A percentile compares a stretch with the other conserved stretches of the same genome.
Evolutionary conservation across 345 rosid genomes (phyloP).

Genomic region (Arabis alpina): DNA sequence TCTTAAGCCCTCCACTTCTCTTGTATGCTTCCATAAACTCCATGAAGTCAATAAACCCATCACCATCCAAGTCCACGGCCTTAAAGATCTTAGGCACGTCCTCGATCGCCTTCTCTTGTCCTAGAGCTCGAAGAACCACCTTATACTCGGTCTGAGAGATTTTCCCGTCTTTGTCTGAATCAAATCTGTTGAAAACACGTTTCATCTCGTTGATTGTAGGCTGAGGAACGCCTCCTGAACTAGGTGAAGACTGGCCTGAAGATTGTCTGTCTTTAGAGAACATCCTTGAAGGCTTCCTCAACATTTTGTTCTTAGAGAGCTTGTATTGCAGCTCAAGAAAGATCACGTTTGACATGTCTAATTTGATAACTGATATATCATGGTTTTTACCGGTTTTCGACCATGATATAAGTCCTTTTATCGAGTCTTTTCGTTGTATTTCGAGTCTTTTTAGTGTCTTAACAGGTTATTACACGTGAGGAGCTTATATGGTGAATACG

Average conservation of each 20-base stretch:
- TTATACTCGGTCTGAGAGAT: constrained; percentile 83
- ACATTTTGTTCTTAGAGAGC: constrained; percentile 61
- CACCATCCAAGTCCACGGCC: constrained; percentile 74
- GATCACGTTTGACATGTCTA: constrained; percentile 53
- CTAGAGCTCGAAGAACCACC: constrained; percentile 62
- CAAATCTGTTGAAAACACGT: constrained; percentile 72
- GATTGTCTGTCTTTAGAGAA: constrained; percentile 62
- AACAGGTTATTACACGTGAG: too few species aligned
- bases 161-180: constrained; percentile 80
- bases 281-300: constrained; percentile 64
- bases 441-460: too few species aligned
- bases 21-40: constrained; percentile 78
- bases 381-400: too few species aligned
- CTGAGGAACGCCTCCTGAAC: constrained; percentile 43
- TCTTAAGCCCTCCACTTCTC: constrained; percentile 62
- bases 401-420: too few species aligned
- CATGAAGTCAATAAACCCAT: constrained; percentile 79
- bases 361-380: too few species aligned
- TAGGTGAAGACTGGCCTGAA: constrained; percentile 48
- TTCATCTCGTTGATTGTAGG: constrained; percentile 68
- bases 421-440: too few species aligned
- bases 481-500: too few species aligned
- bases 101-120: constrained; percentile 48
- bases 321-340: constrained; percentile 79
- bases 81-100: constrained; percentile 71